phyloP scores from a whole-genome alignment of 2,329 filamentous ascomycete genomes.

The Colletotrichum nymphaeae region DNA sequence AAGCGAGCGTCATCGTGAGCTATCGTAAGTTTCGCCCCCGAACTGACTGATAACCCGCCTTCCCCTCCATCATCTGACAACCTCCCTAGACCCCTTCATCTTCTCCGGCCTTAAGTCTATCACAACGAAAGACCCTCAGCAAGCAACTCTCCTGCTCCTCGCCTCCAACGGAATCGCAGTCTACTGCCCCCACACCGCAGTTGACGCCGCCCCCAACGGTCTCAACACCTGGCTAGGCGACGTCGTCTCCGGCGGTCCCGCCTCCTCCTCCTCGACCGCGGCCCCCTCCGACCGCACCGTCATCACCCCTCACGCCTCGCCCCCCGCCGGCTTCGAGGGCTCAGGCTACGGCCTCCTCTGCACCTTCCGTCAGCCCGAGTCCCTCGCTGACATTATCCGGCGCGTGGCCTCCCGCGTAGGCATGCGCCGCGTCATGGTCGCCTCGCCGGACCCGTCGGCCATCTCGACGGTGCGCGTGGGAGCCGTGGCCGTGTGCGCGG shows the following conservation, averaged over 20 bases:
- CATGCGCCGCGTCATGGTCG: constrained; percentile 65
- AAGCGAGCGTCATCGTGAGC: constrained; percentile 83
- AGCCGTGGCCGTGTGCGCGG: constrained; percentile 88
- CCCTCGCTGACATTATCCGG: constrained; percentile 57
- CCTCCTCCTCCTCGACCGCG: constrained; percentile 36
- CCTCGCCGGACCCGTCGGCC: constrained; percentile 37
- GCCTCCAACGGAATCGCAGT: constrained; percentile 91
- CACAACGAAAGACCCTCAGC: constrained; percentile 86
- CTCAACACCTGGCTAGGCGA: constrained; percentile 96
- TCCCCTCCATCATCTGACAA: constrained; percentile 3
- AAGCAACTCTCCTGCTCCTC: constrained; percentile 84
- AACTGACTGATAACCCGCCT: neutral
- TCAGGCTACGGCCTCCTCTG: constrained; percentile 66
- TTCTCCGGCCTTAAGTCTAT: constrained; percentile 93
- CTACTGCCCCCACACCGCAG: constrained; percentile 94
- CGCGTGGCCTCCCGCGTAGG: constrained; percentile 76
- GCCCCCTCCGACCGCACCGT: constrained; percentile 53
- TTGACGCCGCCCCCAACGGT: constrained; percentile 86
- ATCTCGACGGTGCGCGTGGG: constrained; percentile 57
- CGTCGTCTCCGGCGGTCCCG: constrained; percentile 71
- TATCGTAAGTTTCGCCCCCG: constrained; percentile 72
- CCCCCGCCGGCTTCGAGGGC: constrained; percentile 55
- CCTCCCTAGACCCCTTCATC: constrained; percentile 85
- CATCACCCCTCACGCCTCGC: constrained; percentile 55
- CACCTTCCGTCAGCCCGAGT: constrained; percentile 51